Base-by-base conservation (phyloP, 129 eudicot species). In the Helianthus tuberosus region DNA sequence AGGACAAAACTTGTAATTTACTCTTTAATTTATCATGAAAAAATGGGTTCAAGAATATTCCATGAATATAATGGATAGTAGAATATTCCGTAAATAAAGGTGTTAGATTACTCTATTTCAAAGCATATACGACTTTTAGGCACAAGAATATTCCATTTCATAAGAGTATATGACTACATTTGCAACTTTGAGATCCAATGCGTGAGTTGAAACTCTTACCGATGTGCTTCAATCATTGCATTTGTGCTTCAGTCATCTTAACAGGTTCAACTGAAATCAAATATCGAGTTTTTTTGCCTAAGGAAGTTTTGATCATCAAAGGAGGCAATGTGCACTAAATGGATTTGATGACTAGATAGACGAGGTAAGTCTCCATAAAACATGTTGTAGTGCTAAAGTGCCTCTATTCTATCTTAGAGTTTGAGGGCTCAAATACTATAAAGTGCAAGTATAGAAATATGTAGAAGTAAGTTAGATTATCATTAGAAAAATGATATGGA, bases 121-220 rank as follows among this genome's bases (percentile, higher is more conserved):
- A 58, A 58, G 64, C 64, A 58, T 58, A 58, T 58, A 58, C 64
- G 27, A 58, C 38, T 25, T 25, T 58, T 58, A 55, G 64, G 8
- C 4, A 23, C 64, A 4, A 58, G 39, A 58, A 58, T 58, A 58
- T 58, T 58, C 64, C 64, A 58, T 58, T 58, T 58, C 15, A 25
- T 25, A 58, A 58, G n/a, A 58, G 64, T 58, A 58, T 58, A 58
- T 58, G 38, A 58, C 38, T 58, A 58, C 15, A 58, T 58, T 9
- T 58, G 64, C 64, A 58, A 58, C 64, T 58, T 27, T 58, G 39
- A 11, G 38, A 58, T 58, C 64, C 14, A 25, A 58, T 10, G 6
- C 64, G 4, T 23, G 39, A 25, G 39, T 57, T 57, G 7, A 57
- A 57, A 57, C 64, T 57, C 64, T 57, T 57, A 57, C 38, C 0